Base-by-base conservation (phyloP, 352 stramenopile species). In the Globisporangium carolinianum region DNA sequence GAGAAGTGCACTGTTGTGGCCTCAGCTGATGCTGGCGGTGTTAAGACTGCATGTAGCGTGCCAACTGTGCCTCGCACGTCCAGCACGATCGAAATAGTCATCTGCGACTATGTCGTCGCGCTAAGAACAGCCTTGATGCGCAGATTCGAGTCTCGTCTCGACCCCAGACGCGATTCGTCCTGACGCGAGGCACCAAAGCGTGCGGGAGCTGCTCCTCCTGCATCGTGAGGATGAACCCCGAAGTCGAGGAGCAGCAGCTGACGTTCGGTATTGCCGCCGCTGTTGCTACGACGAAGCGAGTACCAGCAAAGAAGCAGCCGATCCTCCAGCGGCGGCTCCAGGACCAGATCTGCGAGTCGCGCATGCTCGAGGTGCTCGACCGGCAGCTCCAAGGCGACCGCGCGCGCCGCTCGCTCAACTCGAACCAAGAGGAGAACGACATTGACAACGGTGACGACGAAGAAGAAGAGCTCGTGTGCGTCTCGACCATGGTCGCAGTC, bases 401-500 rank as follows among this genome's bases (percentile, higher is more conserved):
- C 15, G 15, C n/a, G 37, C 58, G 63, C 3, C 41, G 60, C 36
- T 41, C 47, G 4, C 57, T 48, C 47, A 60, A 61, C 47, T 78
- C 57, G 10, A 77, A 67, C 56, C 73, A 69, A 53, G 67, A 69
- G 11, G 51, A 57, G 3, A 45, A 73, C 42, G 4, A 47, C 11
- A 15, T 2, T 5, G 8, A 36, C n/a, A n/a, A 35, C 45, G n/a
- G 12, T 36, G 10, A n/a, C 43, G 14, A 47, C 43, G 45, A 49
- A 8, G 45, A 49, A 2, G 49, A 85, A 53, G 82, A 91, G 54
- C 74, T 91, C 12, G 77, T 89, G 43, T 87, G 79, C 47, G 77
- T 88, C 15, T 89, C 77, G 12, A 87, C 60, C 14, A 89, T 89
- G 82, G 69, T 91, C 55, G 58, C 75, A 32, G 59, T 73, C n/a